Percentiles rank a stretch among this genome's conserved stretches.
Evolutionary conservation across 169 alveolate genomes (phyloP).

Genomic region (Eimeria maxima): DNA sequence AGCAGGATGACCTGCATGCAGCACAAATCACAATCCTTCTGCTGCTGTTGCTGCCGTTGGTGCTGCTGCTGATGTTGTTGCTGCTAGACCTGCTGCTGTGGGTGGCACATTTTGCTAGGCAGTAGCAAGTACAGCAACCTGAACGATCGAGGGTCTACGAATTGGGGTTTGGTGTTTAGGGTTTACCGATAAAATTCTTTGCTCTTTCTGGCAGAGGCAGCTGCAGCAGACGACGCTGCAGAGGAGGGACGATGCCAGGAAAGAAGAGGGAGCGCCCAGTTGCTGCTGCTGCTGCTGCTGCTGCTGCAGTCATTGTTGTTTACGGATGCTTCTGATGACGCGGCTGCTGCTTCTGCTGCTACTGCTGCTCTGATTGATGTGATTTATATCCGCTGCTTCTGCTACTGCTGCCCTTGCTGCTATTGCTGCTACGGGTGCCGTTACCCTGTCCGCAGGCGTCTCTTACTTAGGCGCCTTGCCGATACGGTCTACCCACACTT

Average conservation of each 20-base stretch:
- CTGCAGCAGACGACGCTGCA: slow-evolving; percentile 73
- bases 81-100: background rate
- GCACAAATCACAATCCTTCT: background rate
- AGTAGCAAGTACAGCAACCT: background rate
- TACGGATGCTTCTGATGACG: background rate
- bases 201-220: slow-evolving; percentile 63
- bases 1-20: slow-evolving; percentile 92
- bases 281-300: slow-evolving; percentile 42
- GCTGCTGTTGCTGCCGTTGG: background rate
- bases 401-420: background rate
- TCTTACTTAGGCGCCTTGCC: background rate
- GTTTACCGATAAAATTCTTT: slow-evolving; percentile 5
- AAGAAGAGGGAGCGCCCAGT: slow-evolving; percentile 52
- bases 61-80: slow-evolving; percentile 5
- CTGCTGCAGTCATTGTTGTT: background rate
- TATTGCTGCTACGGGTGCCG: background rate
- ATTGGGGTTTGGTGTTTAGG: background rate
- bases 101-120: background rate
- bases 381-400: background rate
- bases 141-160: background rate
- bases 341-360: background rate
- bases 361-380: background rate
- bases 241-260: slow-evolving; percentile 75
- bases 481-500: background rate
- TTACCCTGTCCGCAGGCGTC: background rate